A percentile compares a stretch with the other conserved stretches of the same genome.
These are phyloP conservation scores for Taiozyma onychis DNA, from an alignment of 1,139 yeast genomes.

Conservation along the genomic window DNA sequence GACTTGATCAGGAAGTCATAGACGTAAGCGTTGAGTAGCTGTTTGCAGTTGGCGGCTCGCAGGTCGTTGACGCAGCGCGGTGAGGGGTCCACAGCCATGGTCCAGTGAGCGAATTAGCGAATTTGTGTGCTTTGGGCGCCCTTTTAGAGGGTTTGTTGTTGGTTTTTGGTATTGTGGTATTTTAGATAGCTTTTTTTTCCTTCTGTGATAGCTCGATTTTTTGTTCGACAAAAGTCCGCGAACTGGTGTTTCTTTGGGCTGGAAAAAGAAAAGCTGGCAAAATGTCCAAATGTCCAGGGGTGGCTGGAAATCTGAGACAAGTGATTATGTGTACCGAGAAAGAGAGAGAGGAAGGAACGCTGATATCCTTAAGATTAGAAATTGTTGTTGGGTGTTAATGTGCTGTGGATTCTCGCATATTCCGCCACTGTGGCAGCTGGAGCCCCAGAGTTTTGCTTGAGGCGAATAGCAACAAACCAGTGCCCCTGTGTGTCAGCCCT, in stretches of 20 bases:
- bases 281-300: neutral
- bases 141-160: neutral
- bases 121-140: neutral
- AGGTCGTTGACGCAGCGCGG: constrained; percentile 35
- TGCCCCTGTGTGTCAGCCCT: no score
- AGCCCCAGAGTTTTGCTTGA: no score
- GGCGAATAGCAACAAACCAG: no score
- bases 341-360: neutral
- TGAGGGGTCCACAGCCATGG: constrained; percentile 3
- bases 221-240: neutral
- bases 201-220: neutral
- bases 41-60: constrained; percentile 53
- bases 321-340: neutral
- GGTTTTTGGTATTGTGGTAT: neutral
- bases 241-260: neutral
- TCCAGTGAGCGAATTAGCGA: neutral
- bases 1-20: constrained; percentile 82
- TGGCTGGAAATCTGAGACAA: neutral
- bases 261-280: neutral
- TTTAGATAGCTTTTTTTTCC: neutral
- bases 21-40: constrained; percentile 74
- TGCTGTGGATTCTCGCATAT: no score
- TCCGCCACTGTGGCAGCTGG: no score
- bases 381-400: neutral
- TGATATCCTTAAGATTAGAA: no score